Evolutionary conservation across 2,329 filamentous ascomycete species (phyloP).

Genomic region (Sarocladium strictum): DNA sequence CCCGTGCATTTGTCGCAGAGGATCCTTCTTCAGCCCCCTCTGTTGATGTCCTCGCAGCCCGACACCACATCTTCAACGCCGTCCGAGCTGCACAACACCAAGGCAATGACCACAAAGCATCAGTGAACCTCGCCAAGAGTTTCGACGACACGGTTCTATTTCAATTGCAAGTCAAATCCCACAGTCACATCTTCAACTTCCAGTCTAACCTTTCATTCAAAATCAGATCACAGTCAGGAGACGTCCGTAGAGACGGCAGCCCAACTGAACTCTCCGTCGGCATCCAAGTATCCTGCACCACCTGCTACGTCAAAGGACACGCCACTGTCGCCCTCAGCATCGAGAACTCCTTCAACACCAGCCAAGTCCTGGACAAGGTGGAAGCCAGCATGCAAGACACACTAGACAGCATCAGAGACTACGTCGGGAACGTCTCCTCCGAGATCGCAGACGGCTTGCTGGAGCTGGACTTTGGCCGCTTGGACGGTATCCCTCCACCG

Average conservation of each 20-base stretch:
- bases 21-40: too few species aligned
- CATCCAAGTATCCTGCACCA: constrained; percentile 39
- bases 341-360: constrained; percentile 25
- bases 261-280: not conserved
- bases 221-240: not conserved
- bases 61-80: too few species aligned
- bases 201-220: too few species aligned
- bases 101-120: too few species aligned
- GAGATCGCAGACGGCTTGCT: constrained; percentile 14
- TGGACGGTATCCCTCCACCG: constrained; percentile 18
- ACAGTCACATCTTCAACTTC: constrained; percentile 15
- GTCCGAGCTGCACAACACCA: too few species aligned
- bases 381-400: constrained; percentile 16
- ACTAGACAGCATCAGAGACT: not conserved
- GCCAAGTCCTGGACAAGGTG: constrained; percentile 21
- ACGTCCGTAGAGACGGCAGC: not conserved
- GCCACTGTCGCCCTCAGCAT: constrained; percentile 35
- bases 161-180: constrained; percentile 21
- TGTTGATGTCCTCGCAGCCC: too few species aligned
- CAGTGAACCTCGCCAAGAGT: constrained; percentile 26
- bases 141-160: constrained; percentile 33
- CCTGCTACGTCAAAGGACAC: constrained; percentile 44
- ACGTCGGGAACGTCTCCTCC: constrained; percentile 15
- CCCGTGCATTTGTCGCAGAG: too few species aligned
- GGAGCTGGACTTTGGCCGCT: constrained; percentile 21